Percentiles rank a stretch among this genome's conserved stretches.
These are phyloP conservation scores for Pugionium dolabratum DNA, from an alignment of 345 rosid species.

Conservation along the genomic window DNA sequence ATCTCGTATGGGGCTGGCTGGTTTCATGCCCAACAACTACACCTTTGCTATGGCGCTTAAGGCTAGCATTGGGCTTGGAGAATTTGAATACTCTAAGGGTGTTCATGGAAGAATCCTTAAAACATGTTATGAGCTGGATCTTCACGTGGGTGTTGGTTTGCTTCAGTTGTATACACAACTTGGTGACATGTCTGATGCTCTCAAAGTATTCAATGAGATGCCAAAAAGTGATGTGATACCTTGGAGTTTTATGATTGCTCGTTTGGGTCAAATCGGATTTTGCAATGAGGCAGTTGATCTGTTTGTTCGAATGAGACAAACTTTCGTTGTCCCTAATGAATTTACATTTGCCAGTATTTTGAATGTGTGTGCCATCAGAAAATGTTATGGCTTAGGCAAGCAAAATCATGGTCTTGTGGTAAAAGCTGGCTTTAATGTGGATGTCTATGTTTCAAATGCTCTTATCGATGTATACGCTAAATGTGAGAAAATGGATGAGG, in stretches of 20 bases:
- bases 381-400: constrained; percentile 53
- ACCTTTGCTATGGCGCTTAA: constrained; percentile 67
- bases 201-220: constrained; percentile 64
- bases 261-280: constrained; percentile 60
- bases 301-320: constrained; percentile 65
- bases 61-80: constrained; percentile 67
- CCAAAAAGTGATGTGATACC: constrained; percentile 71
- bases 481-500: constrained; percentile 64
- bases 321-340: constrained; percentile 68
- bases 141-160: constrained; percentile 60
- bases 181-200: constrained; percentile 51
- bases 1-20: constrained; percentile 59
- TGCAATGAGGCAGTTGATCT: constrained; percentile 59
- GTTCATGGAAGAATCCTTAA: constrained; percentile 71
- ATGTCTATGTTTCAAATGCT: constrained; percentile 73
- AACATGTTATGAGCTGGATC: constrained; percentile 56
- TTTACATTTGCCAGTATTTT: constrained; percentile 70
- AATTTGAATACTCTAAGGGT: constrained; percentile 50
- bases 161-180: constrained; percentile 67
- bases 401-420: constrained; percentile 67
- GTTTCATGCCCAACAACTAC: constrained; percentile 64
- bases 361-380: constrained; percentile 64
- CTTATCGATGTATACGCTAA: constrained; percentile 81
- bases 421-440: constrained; percentile 51
- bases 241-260: constrained; percentile 92